These are phyloP conservation scores for Verticillium albo-atrum DNA, from an alignment of 2,329 filamentous ascomycete genomes.

Conservation along the genomic window DNA sequence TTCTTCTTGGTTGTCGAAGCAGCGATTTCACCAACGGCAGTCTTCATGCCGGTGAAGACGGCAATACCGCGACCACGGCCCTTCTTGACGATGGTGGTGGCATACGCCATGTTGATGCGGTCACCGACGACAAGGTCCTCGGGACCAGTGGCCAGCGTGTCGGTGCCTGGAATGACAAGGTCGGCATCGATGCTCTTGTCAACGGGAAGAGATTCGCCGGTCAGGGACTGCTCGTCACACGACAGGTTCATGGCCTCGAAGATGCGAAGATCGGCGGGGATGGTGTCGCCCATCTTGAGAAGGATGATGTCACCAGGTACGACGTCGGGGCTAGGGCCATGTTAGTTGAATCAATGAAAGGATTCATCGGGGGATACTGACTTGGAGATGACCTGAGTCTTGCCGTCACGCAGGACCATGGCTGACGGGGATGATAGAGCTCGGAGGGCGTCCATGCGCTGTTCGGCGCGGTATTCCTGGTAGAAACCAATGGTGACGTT, in stretches of 20 bases:
- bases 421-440: constrained; percentile 60
- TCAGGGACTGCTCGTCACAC: constrained; percentile 74
- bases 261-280: constrained; percentile 67
- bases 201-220: constrained; percentile 70
- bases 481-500: constrained; percentile 67
- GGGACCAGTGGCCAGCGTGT: constrained; percentile 36
- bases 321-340: constrained; percentile 47
- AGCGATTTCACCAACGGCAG: constrained; percentile 68
- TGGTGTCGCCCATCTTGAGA: constrained; percentile 67
- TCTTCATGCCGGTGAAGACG: constrained; percentile 66
- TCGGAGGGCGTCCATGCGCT: constrained; percentile 61
- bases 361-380: constrained; percentile 29
- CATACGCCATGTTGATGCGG: constrained; percentile 70
- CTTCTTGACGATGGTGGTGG: constrained; percentile 68
- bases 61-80: constrained; percentile 71
- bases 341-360: not conserved
- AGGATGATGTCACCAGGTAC: constrained; percentile 69
- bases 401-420: constrained; percentile 56
- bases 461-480: constrained; percentile 61
- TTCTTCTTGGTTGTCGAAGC: constrained; percentile 48
- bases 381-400: constrained; percentile 53
- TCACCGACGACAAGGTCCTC: constrained; percentile 63
- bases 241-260: constrained; percentile 74
- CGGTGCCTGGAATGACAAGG: constrained; percentile 39
- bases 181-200: constrained; percentile 56